A percentile compares a stretch with the other conserved stretches of the same genome.
phyloP scores from a whole-genome alignment of 1,284 basidiomycete species.

The Leucoagaricus sp. region DNA sequence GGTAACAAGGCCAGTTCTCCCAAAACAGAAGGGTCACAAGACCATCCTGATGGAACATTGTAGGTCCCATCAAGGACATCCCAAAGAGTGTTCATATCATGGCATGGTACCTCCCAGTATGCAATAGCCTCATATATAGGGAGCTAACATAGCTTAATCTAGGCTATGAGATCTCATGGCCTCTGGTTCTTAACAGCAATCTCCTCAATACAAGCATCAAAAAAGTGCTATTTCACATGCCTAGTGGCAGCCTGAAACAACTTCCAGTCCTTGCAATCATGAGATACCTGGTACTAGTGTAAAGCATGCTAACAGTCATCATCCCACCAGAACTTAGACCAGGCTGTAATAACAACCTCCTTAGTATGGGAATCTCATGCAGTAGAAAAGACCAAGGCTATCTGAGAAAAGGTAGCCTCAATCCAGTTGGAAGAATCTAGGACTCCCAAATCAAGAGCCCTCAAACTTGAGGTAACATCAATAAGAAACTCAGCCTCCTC shows the following conservation, averaged over 20 bases:
- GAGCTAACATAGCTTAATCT: not conserved
- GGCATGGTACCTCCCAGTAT: not conserved
- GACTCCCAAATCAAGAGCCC: too few species aligned
- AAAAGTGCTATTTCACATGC: too few species aligned
- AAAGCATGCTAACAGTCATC: too few species aligned
- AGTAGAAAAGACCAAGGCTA: not conserved
- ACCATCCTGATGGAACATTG: not conserved
- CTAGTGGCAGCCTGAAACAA: not conserved
- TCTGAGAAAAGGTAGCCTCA: too few species aligned
- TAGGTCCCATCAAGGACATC: not conserved
- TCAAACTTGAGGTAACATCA: not conserved
- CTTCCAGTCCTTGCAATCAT: not conserved
- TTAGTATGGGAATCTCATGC: not conserved
- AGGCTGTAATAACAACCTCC: too few species aligned
- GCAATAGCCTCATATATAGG: not conserved
- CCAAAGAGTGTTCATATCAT: not conserved
- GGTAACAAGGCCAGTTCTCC: not conserved
- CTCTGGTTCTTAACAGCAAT: not conserved
- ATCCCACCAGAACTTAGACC: not conserved
- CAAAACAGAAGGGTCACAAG: not conserved
- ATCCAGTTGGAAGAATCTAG: too few species aligned
- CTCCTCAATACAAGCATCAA: too few species aligned
- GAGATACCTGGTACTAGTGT: not conserved
- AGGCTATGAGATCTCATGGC: slow-evolving; percentile 7
- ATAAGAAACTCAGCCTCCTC: not conserved